Percentiles rank a stretch among this genome's conserved stretches.
Conservation (phyloP, 2,329 filamentous ascomycete genomes). For the Phialophora tarda region DNA sequence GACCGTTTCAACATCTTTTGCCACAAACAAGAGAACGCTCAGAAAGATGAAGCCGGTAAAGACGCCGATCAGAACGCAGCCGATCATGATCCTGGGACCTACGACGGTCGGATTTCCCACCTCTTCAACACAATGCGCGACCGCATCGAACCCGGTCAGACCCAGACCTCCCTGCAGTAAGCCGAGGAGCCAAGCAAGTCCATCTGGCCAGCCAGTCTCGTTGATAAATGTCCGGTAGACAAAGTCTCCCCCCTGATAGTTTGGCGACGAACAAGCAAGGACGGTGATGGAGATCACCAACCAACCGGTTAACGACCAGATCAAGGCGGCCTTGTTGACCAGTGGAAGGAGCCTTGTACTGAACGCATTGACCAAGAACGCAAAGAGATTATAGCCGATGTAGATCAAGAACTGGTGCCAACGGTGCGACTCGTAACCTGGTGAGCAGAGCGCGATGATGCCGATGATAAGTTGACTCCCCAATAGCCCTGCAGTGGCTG, state of each 20-base stretch:
- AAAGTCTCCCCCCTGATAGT: constrained; percentile 68
- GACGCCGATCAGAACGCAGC: constrained; percentile 67
- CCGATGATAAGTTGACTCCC: constrained; percentile 71
- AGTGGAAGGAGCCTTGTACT: constrained; percentile 65
- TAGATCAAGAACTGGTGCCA: constrained; percentile 80
- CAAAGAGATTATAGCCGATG: constrained; percentile 65
- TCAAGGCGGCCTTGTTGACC: constrained; percentile 71
- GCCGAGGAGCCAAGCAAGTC: constrained; percentile 58
- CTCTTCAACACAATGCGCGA: constrained; percentile 61
- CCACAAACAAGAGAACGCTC: constrained; percentile 67
- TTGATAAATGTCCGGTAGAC: constrained; percentile 67
- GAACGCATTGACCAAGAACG: constrained; percentile 70
- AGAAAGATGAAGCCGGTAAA: constrained; percentile 68
- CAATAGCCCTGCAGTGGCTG: constrained; percentile 70
- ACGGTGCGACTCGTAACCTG: constrained; percentile 61
- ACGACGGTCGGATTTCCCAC: constrained; percentile 56
- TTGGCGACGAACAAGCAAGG: constrained; percentile 67
- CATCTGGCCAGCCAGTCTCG: constrained; percentile 71
- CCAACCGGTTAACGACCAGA: constrained; percentile 73
- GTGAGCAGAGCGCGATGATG: constrained; percentile 66
- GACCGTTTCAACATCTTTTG: constrained; percentile 62
- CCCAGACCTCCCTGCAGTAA: constrained; percentile 59
- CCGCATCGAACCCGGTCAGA: constrained; percentile 43
- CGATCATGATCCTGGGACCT: constrained; percentile 70
- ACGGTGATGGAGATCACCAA: constrained; percentile 72